phyloP scores from a whole-genome alignment of 2,329 filamentous ascomycete genomes.

The Aspergillus fijiensis region DNA sequence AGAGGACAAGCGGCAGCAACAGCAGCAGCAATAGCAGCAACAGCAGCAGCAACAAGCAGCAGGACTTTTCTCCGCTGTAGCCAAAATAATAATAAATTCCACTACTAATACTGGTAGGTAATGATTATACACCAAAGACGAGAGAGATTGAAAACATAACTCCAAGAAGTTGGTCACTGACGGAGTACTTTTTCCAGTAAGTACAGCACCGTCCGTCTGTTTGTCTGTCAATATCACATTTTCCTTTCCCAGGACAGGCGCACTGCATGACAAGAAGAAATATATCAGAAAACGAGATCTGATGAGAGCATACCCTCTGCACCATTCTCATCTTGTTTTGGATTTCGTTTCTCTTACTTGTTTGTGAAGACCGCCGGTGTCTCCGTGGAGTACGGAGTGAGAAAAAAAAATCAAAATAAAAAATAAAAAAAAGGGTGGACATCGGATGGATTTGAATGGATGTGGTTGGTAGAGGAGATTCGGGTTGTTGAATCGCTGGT shows the following conservation, averaged over 20 bases:
- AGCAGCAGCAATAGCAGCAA: background rate
- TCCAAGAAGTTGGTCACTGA: background rate
- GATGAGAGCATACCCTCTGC: background rate
- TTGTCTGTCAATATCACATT: background rate
- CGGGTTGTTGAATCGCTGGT: constrained; percentile 20
- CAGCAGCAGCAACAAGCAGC: background rate
- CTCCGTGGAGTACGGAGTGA: background rate
- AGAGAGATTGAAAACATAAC: background rate
- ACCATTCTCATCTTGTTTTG: background rate
- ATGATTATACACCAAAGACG: background rate
- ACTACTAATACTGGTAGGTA: constrained; percentile 4
- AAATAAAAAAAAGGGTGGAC: constrained; percentile 13
- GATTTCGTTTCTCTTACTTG: background rate
- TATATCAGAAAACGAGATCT: background rate
- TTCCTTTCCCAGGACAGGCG: background rate
- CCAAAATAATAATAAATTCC: constrained; percentile 14
- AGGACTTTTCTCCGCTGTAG: background rate
- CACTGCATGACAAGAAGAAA: background rate
- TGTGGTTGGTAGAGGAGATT: constrained; percentile 17
- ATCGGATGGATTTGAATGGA: constrained; percentile 13
- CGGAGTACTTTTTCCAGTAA: background rate
- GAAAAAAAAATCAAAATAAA: background rate
- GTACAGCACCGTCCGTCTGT: no score
- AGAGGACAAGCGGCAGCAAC: background rate
- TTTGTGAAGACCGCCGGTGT: background rate